These are phyloP conservation scores for Phyllosticta capitalensis DNA, from an alignment of 2,329 filamentous ascomycete genomes.

Conservation along the genomic window DNA sequence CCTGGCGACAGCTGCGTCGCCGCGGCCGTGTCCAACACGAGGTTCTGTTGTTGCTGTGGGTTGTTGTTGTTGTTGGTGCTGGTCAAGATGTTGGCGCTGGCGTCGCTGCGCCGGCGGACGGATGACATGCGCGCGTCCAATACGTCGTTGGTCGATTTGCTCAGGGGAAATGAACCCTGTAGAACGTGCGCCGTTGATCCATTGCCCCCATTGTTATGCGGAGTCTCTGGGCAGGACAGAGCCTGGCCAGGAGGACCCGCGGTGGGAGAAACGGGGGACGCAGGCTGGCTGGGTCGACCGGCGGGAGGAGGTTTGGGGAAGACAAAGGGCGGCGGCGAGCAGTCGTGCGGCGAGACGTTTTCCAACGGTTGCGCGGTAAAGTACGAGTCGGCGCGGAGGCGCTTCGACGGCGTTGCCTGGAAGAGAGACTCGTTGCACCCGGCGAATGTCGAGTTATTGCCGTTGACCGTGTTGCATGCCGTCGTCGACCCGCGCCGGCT, in stretches of 20 bases:
- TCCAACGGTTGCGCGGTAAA: neutral
- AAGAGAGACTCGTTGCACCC: neutral
- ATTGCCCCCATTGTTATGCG: neutral
- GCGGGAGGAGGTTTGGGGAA: neutral
- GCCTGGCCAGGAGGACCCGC: neutral
- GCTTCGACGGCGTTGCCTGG: neutral
- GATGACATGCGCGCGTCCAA: too few relatives aligned
- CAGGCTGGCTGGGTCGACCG: neutral
- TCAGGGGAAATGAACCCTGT: neutral
- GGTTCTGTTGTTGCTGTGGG: neutral
- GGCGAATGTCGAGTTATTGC: neutral
- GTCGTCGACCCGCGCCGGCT: neutral
- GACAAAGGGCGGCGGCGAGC: neutral
- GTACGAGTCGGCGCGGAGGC: neutral
- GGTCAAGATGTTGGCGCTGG: too few relatives aligned
- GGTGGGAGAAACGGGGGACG: neutral
- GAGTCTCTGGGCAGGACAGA: neutral
- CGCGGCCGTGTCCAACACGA: neutral
- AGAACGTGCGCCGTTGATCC: neutral
- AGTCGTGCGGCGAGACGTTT: conserved; percentile 2
- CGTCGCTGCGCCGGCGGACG: too few relatives aligned
- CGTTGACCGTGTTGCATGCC: neutral
- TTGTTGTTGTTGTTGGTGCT: neutral
- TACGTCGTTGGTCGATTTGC: neutral
- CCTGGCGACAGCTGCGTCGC: neutral